Evolutionary conservation across 805 yeast species (phyloP).

Genomic region (Saccharomyces mikatae): DNA sequence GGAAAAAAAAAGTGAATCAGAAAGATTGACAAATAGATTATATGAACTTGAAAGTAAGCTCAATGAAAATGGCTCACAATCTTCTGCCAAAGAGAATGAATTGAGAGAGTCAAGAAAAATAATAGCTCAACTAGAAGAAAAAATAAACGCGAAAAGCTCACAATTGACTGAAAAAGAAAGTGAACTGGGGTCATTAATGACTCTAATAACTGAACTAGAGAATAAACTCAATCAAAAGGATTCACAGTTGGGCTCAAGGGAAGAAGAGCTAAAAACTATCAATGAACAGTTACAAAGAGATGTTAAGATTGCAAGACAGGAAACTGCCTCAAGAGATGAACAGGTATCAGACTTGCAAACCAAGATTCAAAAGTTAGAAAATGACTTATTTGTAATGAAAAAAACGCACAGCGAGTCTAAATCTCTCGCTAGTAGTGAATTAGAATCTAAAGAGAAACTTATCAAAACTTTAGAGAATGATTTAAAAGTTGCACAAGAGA

Average conservation of each 20-base stretch:
- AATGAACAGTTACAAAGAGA: not conserved
- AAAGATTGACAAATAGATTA: not conserved
- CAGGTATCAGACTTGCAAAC: not conserved
- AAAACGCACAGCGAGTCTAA: slow-evolving; percentile 21
- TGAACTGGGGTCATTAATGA: not conserved
- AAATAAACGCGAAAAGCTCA: slow-evolving; percentile 5
- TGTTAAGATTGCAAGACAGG: not conserved
- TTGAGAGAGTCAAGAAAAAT: slow-evolving; percentile 1
- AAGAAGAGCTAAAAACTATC: not conserved
- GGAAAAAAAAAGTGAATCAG: slow-evolving; percentile 1
- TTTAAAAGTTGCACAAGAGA: slow-evolving; percentile 1
- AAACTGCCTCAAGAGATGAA: not conserved
- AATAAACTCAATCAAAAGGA: slow-evolving; percentile 6
- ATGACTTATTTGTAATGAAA: slow-evolving; percentile 37
- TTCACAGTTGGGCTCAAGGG: slow-evolving; percentile 9
- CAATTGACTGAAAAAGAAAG: slow-evolving; percentile 7
- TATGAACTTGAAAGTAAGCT: not conserved
- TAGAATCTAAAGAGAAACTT: slow-evolving; percentile 27
- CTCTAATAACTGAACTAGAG: not conserved
- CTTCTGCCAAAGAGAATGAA: not conserved
- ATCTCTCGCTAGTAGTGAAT: not conserved
- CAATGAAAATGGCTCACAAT: not conserved
- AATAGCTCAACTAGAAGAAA: not conserved
- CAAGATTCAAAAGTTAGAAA: slow-evolving; percentile 36
- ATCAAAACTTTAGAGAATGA: slow-evolving; percentile 3